Evolutionary conservation across 768 basidiomycete genomes (phyloP), one percentile per base, ranked within the genome.

Genomic region (Myochromella boudieri): DNA sequence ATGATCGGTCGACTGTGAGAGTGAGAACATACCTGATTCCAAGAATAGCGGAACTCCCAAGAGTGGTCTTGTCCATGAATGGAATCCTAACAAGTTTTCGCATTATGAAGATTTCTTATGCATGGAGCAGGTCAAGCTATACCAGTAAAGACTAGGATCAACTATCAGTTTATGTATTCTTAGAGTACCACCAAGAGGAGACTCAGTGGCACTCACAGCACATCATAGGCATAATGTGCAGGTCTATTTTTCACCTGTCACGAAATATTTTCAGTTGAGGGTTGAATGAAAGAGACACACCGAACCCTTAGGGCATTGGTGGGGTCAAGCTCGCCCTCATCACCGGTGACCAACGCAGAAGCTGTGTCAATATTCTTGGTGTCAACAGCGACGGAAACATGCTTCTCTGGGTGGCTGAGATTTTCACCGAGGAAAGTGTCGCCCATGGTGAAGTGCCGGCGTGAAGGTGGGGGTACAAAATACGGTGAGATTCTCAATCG

Each of bases 31-130:
- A 84, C 87, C 68, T 66, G 54, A 88, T 87, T 1, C 87, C 86
- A 32, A 89, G 71, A 52, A 88, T 85, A 1, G 85, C 79, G 0
- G 84, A 57, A 49, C 74, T 80, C 1, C 84, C 85, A 4, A 87
- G 67, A 0, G 86, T 87, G 0, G 81, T 83, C 65, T 87, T 87
- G 52, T 87, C 87, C 82, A 87, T 87, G 50, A 81, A 87, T 58
- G 87, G 85, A 17, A 88, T 74, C 77, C 85, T 82, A 47, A n/a
- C n/a, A n/a, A n/a, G n/a, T n/a, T n/a, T n/a, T 20, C 10, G 7
- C 52, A 48, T 6, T 29, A 34, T 6, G 27, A 27, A 14, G 31
- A 18, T 25, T 31, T 40, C 4, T n/a, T 18, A 15, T 18, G 28
- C 9, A 22, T 15, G 3, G 10, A 14, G 11, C 25, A 18, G n/a